A percentile compares a stretch with the other conserved stretches of the same genome.
These are phyloP conservation scores for Rutstroemia sp. DNA, from an alignment of 2,329 filamentous ascomycete genomes.

Conservation along the genomic window DNA sequence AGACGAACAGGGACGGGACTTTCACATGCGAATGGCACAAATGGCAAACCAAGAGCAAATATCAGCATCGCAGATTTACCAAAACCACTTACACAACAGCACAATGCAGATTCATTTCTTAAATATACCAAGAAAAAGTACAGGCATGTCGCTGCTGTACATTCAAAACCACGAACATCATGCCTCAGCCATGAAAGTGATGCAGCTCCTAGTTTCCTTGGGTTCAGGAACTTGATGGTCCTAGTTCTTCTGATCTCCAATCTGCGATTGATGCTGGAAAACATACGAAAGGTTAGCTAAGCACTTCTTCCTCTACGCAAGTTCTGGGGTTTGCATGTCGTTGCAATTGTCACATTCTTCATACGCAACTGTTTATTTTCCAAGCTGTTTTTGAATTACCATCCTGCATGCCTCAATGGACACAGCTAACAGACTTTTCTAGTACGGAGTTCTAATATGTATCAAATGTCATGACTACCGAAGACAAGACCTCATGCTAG, in stretches of 20 bases:
- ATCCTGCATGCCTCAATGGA: background rate
- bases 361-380: too few relatives aligned
- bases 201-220: conserved; percentile 72
- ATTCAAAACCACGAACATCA: conserved; percentile 64
- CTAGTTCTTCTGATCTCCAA: conserved; percentile 90
- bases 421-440: conserved; percentile 13
- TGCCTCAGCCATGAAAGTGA: conserved; percentile 79
- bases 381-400: too few relatives aligned
- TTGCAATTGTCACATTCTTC: too few relatives aligned
- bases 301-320: background rate
- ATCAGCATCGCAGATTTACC: conserved; percentile 12
- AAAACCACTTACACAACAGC: conserved; percentile 21
- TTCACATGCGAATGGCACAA: conserved; percentile 18
- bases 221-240: conserved; percentile 94
- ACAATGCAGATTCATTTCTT: conserved; percentile 6
- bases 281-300: conserved; percentile 33
- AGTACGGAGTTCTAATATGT: conserved; percentile 92
- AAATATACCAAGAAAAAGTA: conserved; percentile 56
- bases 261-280: conserved; percentile 89
- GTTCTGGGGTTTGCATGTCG: too few relatives aligned
- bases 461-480: conserved; percentile 84
- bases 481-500: conserved; percentile 67
- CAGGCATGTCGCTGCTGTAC: conserved; percentile 84
- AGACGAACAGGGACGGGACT: conserved; percentile 20
- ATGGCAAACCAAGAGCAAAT: conserved; percentile 5